Base-by-base conservation (phyloP, 2,329 filamentous ascomycete species). In the Nemania diffusa region DNA sequence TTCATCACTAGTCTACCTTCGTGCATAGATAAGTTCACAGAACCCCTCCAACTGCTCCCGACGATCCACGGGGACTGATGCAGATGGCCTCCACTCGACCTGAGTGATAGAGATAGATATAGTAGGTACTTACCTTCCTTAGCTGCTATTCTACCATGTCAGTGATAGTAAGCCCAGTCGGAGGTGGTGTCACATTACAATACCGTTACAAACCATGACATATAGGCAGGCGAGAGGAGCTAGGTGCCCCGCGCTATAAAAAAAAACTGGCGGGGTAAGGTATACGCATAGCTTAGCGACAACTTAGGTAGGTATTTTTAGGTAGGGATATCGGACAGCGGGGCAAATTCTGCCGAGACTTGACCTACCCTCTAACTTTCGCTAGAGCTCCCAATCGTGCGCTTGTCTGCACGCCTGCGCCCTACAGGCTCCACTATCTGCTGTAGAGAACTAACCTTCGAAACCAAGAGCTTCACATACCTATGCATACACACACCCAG, bases 321-420 rank as follows among this genome's bases (percentile, higher is more conserved):
- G n/a, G n/a, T n/a, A n/a, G n/a, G n/a, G n/a, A n/a, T n/a, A n/a
- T n/a, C n/a, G n/a, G n/a, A n/a, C n/a, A n/a, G n/a, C n/a, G n/a
- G n/a, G n/a, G n/a, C n/a, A n/a, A n/a, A 68, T 59, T 62, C 63
- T 32, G 68, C 68, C 71, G 71, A 58, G 32, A 48, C 68, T 68
- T 68, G 64, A 66, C 29, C 37, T 44, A 29, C 24, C 32, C n/a
- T 22, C 17, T 4, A 4, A 8, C 8, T 26, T 22, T 6, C 20
- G 9, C 42, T 22, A 27, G 20, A 29, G 6, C 15, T 58, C 58
- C 52, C 58, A 66, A 57, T 66, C 58, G 64, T 58, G 64, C 58
- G 62, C 62, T 64, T 64, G 60, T 57, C 52, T 51, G 40, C 44
- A 52, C 13, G 34, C 17, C 55, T 51, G 26, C 55, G 32, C 32